Evolutionary conservation across 1,139 yeast species (phyloP).

Genomic region (Pneumocystis jirovecii): DNA sequence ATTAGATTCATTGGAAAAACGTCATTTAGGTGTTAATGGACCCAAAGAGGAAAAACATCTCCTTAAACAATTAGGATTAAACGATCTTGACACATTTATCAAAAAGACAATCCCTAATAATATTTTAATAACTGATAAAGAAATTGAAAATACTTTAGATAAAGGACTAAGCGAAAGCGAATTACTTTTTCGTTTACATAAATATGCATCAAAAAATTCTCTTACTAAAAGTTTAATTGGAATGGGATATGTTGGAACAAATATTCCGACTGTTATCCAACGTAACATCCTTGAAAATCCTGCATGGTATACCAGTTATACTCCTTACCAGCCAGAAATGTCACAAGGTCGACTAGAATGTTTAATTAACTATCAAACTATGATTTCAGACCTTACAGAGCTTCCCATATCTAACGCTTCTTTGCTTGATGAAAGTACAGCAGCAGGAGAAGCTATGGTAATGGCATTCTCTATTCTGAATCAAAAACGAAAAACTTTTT

Average conservation of each 20-base stretch:
- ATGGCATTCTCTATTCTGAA: conserved; percentile 46
- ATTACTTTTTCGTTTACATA: conserved; percentile 53
- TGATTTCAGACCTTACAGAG: conserved; percentile 79
- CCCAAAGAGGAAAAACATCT: background rate
- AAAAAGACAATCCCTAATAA: conserved; percentile 61
- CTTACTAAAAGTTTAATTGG: conserved; percentile 67
- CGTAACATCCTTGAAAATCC: conserved; percentile 85
- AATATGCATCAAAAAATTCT: conserved; percentile 61
- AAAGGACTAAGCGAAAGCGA: conserved; percentile 66
- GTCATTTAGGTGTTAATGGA: background rate
- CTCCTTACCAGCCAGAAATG: conserved; percentile 96
- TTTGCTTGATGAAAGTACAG: conserved; percentile 88
- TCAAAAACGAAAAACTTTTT: conserved; percentile 36
- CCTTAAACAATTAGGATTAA: conserved; percentile 46
- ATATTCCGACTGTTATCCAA: conserved; percentile 81
- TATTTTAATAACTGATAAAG: conserved; percentile 37
- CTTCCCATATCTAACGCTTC: conserved; percentile 88
- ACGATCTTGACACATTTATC: conserved; percentile 56
- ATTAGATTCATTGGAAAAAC: background rate
- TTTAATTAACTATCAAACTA: conserved; percentile 76
- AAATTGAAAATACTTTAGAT: background rate
- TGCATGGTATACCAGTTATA: conserved; percentile 96
- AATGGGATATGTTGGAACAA: conserved; percentile 85
- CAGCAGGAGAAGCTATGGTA: conserved; percentile 96
- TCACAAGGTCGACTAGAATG: conserved; percentile 93